Percentiles rank a stretch among this genome's conserved stretches.
phyloP scores from a whole-genome alignment of 257 asterid species.

The Solanum paucissectum region DNA sequence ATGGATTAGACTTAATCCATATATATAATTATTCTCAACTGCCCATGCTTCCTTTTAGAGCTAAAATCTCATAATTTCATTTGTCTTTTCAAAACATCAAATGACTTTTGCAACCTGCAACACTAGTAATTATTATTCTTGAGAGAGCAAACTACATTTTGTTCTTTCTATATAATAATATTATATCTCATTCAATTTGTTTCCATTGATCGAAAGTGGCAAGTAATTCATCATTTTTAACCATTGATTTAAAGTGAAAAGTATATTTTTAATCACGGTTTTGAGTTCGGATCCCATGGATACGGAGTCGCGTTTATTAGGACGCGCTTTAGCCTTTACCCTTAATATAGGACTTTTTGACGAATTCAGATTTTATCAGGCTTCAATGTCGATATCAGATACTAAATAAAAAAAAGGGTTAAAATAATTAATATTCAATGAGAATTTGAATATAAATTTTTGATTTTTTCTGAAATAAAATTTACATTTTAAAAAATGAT shows the following conservation, averaged over 20 bases:
- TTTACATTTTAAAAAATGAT: too few relatives aligned
- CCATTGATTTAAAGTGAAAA: fast-evolving
- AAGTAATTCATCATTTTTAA: neutral
- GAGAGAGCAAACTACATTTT: neutral
- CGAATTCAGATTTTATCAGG: fast-evolving
- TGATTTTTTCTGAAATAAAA: neutral
- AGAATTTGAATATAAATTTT: neutral
- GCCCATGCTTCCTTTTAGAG: neutral
- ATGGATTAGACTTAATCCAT: neutral
- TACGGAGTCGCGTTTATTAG: neutral
- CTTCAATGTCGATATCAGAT: fast-evolving
- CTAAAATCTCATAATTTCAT: neutral
- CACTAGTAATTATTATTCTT: neutral
- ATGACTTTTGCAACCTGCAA: neutral
- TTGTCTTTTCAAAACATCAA: neutral
- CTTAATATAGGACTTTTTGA: neutral
- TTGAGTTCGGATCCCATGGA: fast-evolving
- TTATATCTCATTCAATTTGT: neutral
- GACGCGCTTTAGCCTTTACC: neutral
- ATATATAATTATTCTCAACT: neutral
- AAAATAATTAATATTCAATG: neutral
- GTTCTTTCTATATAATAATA: neutral
- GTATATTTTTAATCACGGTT: too few relatives aligned
- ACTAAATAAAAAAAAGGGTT: fast-evolving
- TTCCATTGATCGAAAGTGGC: fast-evolving